Conservation (phyloP, 2,329 filamentous ascomycete species). For the Fusarium tupiense region DNA sequence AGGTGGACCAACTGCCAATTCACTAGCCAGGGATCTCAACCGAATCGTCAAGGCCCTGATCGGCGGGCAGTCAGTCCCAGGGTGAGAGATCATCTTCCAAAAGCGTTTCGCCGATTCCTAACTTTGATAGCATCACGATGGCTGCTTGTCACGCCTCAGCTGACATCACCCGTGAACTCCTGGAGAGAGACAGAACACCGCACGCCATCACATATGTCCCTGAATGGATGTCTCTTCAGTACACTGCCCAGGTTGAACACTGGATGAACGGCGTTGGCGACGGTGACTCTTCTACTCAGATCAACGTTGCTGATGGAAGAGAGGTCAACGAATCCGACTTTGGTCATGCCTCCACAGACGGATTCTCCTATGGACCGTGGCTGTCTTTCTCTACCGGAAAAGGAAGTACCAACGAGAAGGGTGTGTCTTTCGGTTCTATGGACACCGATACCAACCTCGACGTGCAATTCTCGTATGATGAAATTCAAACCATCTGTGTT, state of each 20-base stretch:
- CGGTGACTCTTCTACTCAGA: slow-evolving; percentile 16
- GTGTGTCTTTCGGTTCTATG: slow-evolving; percentile 5
- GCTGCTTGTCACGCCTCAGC: slow-evolving; percentile 32
- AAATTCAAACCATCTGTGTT: slow-evolving; percentile 26
- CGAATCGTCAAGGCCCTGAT: slow-evolving; percentile 20
- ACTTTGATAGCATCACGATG: slow-evolving; percentile 26
- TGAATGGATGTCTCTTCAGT: slow-evolving; percentile 19
- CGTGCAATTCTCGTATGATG: slow-evolving; percentile 32
- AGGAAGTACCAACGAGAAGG: slow-evolving; percentile 5
- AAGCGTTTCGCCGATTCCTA: not conserved
- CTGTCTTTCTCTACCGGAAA: slow-evolving; percentile 11
- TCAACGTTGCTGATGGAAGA: slow-evolving; percentile 21
- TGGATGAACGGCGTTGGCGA: slow-evolving; percentile 34
- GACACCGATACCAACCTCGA: slow-evolving; percentile 24
- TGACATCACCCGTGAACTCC: slow-evolving; percentile 18
- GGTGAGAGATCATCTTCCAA: not conserved
- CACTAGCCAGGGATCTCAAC: slow-evolving; percentile 11
- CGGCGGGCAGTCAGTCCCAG: slow-evolving; percentile 10
- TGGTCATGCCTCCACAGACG: slow-evolving; percentile 24
- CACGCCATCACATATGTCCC: slow-evolving; percentile 32
- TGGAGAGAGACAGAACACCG: slow-evolving; percentile 20
- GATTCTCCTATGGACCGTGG: slow-evolving; percentile 30
- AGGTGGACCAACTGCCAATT: slow-evolving; percentile 14
- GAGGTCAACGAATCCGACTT: slow-evolving; percentile 28
- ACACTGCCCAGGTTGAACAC: slow-evolving; percentile 23